A percentile compares a stretch with the other conserved stretches of the same genome.
phyloP scores from a whole-genome alignment of 1,139 yeast species.

The Lodderomyces elongisporus region DNA sequence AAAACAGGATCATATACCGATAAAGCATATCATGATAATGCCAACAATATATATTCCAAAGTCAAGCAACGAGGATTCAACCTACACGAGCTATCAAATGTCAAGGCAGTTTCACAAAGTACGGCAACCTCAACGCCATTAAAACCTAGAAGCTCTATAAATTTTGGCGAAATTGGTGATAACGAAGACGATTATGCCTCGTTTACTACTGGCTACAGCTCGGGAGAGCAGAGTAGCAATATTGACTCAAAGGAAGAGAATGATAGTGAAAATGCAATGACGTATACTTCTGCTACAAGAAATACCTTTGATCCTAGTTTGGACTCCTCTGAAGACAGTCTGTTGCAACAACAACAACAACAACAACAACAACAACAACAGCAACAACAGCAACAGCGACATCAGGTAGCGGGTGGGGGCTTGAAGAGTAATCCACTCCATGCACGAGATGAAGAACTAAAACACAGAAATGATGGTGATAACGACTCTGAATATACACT shows the following conservation, averaged over 20 bases:
- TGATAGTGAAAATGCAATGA: neutral
- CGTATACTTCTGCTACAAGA: too few species aligned
- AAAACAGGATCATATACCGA: conserved; percentile 31
- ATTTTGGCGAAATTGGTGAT: conserved; percentile 1
- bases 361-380: too few species aligned
- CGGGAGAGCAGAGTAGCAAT: conserved; percentile 17
- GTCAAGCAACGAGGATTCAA: conserved; percentile 31
- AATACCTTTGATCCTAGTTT: too few species aligned
- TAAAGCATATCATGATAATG: conserved; percentile 34
- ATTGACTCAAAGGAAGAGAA: neutral
- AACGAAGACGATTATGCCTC: conserved; percentile 22
- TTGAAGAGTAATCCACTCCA: too few species aligned
- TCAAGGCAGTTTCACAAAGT: conserved; percentile 10
- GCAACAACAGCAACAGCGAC: too few species aligned
- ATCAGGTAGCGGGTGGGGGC: too few species aligned
- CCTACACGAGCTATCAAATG: conserved; percentile 4
- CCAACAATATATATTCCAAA: conserved; percentile 36
- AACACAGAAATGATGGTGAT: too few species aligned
- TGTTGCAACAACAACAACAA: too few species aligned
- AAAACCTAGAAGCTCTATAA: too few species aligned
- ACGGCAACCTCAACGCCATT: conserved; percentile 41
- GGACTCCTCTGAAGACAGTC: too few species aligned
- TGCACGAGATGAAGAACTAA: too few species aligned
- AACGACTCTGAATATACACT: neutral
- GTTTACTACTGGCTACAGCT: conserved; percentile 28